Base-by-base conservation (phyloP, 192 early-diverging fungal genomes). In the Allomyces arbusculus region DNA sequence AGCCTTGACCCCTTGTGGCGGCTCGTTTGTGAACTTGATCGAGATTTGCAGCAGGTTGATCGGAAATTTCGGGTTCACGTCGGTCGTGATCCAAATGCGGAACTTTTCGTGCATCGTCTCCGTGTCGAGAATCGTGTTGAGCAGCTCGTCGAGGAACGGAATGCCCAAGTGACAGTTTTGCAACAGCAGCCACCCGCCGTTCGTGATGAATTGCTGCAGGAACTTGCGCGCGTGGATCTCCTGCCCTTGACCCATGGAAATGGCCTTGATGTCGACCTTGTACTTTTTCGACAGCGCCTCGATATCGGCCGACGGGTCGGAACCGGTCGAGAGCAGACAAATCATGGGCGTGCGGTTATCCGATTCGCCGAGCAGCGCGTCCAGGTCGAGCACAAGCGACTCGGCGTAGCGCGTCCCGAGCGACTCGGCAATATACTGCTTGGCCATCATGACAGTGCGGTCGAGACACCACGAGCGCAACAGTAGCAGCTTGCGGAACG, bases 161-260 rank as follows among this genome's bases (percentile, higher is more conserved):
- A 84, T 74, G 61, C 83, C 83, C 69, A 84, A 71, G 67, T 84
- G 83, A 66, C 83, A 84, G 70, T 84, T 84, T 70, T 84, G 83
- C 25, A 84, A 65, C 25, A 84, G 68, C 16, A 79, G 80, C 83
- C 83, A 84, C 14, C 83, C 83, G 45, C 83, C 83, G 61, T 75
- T 82, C 19, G 78, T 74, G 80, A 84, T 84, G 65, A 82, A 84
- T 19, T 78, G 70, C 23, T 75, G 75, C 5, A 84, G 70, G 8
- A 84, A 68, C 65, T 84, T 84, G 23, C 83, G 72, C 6, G 83
- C 83, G 61, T 84, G 83, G 7, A 84, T 75, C 71, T 84, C 83
- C 64, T 84, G 83, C 12, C 83, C 83, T 72, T 84, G 83, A 40
- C 83, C 83, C 83, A 84, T 84, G 63, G 81, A 83, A 73, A 84